These are phyloP conservation scores for Bipolaris sorokiniana DNA, from an alignment of 2,329 filamentous ascomycete genomes.

Conservation along the genomic window DNA sequence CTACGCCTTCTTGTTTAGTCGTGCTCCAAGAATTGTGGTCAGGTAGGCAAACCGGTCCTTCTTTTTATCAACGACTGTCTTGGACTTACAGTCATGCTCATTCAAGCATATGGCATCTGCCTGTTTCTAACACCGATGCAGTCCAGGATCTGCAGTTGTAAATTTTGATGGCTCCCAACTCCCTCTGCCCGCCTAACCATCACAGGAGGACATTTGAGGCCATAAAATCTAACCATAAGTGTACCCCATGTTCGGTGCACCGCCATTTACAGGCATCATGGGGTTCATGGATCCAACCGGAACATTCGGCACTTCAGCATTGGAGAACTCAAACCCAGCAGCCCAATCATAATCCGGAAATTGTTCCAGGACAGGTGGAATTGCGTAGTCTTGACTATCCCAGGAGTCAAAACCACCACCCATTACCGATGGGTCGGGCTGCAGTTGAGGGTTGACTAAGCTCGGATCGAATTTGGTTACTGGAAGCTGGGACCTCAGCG, in stretches of 20 bases:
- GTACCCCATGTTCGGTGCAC: conserved; percentile 32
- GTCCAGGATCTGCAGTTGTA: not conserved
- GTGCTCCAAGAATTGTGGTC: not conserved
- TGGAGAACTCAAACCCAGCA: conserved; percentile 44
- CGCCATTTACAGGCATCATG: conserved; percentile 23
- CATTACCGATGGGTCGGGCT: conserved; percentile 30
- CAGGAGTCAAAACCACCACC: conserved; percentile 31
- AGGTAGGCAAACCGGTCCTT: not conserved
- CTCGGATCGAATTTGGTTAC: conserved; percentile 38
- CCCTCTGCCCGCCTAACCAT: not conserved
- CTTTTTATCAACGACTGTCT: not conserved
- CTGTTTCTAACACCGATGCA: conserved; percentile 1
- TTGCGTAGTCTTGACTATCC: conserved; percentile 38
- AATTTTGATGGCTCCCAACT: not conserved
- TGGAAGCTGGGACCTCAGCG: conserved; percentile 24
- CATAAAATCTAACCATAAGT: conserved; percentile 30
- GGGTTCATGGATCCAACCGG: conserved; percentile 28
- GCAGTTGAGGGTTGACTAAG: conserved; percentile 30
- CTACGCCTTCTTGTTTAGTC: not conserved
- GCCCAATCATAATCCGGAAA: conserved; percentile 50
- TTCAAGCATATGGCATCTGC: conserved; percentile 5
- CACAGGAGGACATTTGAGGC: not conserved
- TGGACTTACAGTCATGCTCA: not conserved
- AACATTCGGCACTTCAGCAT: conserved; percentile 35
- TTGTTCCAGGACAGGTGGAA: conserved; percentile 42